Base-by-base conservation (phyloP, 805 yeast species). In the Barnettozyma siamensis region DNA sequence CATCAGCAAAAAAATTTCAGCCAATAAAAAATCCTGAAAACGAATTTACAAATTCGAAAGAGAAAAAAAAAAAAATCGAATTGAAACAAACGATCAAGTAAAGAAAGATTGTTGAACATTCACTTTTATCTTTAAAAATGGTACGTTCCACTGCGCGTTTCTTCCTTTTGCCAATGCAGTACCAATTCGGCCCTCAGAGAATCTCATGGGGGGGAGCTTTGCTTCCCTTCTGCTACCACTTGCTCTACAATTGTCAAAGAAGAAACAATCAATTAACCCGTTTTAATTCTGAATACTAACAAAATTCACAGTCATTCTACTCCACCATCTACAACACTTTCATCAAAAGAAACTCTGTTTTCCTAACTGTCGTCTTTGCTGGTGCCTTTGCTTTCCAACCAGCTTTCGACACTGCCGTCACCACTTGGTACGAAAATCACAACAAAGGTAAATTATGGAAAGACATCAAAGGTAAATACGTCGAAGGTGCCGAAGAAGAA, bases 271-370 rank as follows among this genome's bases (percentile, higher is more conserved):
- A n/a, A n/a, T n/a, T n/a, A n/a, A n/a, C n/a, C n/a, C n/a, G n/a
- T n/a, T n/a, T n/a, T n/a, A n/a, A n/a, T n/a, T n/a, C n/a, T n/a
- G n/a, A n/a, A n/a, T n/a, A 21, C 27, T 38, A 27, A 37, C 43
- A 45, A 49, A 41, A 40, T 37, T n/a, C n/a, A n/a, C 45, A 60
- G 69, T 55, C 70, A 44, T 54, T 64, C 53, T 58, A 66, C 54
- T 60, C 83, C 33, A 62, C 76, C 35, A 57, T 80, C 47, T 79
- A 76, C 76, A 81, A 79, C 75, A 65, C 72, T 29, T 55, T 83
- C 42, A 81, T 86, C 76, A 87, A 87, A 77, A 86, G 96, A 76
- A 89, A 91, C 79, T 77, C 97, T 36, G 72, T 83, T 48, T 87
- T 75, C 67, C 95, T 89, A 48, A 86, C 87, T 51, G 72, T 93